These are phyloP conservation scores for Trichoderma koningii DNA, from an alignment of 2,329 filamentous ascomycete genomes.

Conservation along the genomic window DNA sequence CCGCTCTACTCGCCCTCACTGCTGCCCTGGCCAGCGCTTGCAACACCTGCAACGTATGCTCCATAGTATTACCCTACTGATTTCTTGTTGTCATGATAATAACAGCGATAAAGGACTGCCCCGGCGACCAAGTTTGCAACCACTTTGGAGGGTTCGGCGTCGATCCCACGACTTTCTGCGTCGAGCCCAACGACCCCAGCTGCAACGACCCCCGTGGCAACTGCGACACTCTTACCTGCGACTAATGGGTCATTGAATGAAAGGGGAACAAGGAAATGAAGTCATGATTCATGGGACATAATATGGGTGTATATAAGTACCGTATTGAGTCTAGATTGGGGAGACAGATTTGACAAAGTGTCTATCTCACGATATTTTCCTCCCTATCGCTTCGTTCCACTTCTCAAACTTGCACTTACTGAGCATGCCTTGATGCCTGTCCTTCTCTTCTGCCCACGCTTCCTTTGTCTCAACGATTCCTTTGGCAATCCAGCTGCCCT, in stretches of 20 bases:
- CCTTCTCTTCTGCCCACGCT: not conserved
- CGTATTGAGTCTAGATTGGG: too few relatives aligned
- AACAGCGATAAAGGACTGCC: conserved; percentile 16
- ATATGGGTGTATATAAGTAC: not conserved
- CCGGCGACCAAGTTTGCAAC: conserved; percentile 22
- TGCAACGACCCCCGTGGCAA: conserved; percentile 18
- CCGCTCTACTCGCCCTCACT: conserved; percentile 6
- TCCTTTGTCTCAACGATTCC: conserved; percentile 17
- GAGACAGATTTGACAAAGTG: too few relatives aligned
- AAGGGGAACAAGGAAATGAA: not conserved
- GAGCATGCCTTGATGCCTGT: not conserved
- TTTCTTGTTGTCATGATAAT: not conserved
- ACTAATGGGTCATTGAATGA: not conserved
- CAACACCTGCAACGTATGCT: conserved; percentile 22
- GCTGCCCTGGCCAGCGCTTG: conserved; percentile 22
- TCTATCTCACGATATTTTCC: not conserved
- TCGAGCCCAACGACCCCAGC: conserved; percentile 20
- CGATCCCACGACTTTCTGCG: conserved; percentile 11
- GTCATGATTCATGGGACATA: not conserved
- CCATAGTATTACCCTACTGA: not conserved
- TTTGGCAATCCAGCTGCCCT: conserved; percentile 20
- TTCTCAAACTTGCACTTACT: conserved; percentile 7
- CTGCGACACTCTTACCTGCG: conserved; percentile 9
- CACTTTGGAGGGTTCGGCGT: conserved; percentile 24
- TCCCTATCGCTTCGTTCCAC: conserved; percentile 17